Conservation (phyloP, 2,329 filamentous ascomycete genomes). For the Neoarthrinium moseri region DNA sequence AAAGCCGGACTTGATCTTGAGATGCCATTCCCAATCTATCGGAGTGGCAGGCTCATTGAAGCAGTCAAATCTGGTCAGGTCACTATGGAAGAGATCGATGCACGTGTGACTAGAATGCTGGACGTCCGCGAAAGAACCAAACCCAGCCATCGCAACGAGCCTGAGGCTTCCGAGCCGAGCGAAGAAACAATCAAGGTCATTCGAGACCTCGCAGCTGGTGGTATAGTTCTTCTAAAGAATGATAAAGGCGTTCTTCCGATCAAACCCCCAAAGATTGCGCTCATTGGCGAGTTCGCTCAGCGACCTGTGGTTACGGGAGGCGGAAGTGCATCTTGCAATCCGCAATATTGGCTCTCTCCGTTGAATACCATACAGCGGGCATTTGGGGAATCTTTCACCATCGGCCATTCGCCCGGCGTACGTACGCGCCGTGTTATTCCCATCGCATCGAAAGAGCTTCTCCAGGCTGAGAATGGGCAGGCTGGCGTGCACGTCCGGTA, state of each 20-base stretch:
- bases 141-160: conserved; percentile 4
- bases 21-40: conserved; percentile 27
- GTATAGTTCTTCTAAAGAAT: conserved; percentile 79
- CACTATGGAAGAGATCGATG: conserved; percentile 12
- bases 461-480: conserved; percentile 11
- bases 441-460: conserved; percentile 5
- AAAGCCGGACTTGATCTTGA: conserved; percentile 31
- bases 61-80: conserved; percentile 15
- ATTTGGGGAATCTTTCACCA: not conserved
- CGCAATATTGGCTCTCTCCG: not conserved
- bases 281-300: conserved; percentile 4
- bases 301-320: conserved; percentile 3
- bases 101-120: conserved; percentile 13
- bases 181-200: conserved; percentile 26
- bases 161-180: conserved; percentile 12
- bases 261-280: conserved; percentile 40
- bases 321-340: conserved; percentile 5
- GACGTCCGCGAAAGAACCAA: conserved; percentile 5
- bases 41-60: conserved; percentile 16
- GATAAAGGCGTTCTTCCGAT: conserved; percentile 61
- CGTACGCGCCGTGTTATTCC: conserved; percentile 12
- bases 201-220: conserved; percentile 53
- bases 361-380: not conserved
- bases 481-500: conserved; percentile 14
- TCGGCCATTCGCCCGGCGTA: not conserved